Evolutionary conservation across 179 eudicot species (phyloP).

Genomic region (Carnegiea gigantea): DNA sequence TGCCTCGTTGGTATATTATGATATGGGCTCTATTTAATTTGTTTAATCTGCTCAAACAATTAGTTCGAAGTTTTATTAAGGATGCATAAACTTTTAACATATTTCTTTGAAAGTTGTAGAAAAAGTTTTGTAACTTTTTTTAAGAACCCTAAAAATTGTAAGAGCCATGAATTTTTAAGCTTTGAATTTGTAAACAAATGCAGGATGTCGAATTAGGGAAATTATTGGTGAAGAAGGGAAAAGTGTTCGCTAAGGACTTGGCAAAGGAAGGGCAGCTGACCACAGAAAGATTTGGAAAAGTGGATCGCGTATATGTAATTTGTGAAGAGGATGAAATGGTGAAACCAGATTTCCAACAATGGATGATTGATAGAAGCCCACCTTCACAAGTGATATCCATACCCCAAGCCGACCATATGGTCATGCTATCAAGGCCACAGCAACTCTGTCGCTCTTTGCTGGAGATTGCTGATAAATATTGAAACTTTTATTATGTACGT

Average conservation of each 20-base stretch:
- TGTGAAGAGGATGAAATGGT: conserved; percentile 3
- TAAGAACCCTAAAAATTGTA: neutral
- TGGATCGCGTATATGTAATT: neutral
- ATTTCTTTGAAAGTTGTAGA: neutral
- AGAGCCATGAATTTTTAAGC: too few relatives aligned
- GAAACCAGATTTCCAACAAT: neutral
- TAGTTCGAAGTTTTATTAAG: too few relatives aligned
- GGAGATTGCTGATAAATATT: neutral
- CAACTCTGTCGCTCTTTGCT: neutral
- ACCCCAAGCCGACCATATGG: neutral
- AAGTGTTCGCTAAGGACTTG: neutral
- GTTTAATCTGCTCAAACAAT: too few relatives aligned
- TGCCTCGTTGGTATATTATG: too few relatives aligned
- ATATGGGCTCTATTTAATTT: too few relatives aligned
- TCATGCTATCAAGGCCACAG: neutral
- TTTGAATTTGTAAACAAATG: neutral
- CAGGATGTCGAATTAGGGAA: conserved; percentile 19
- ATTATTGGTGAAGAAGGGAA: neutral
- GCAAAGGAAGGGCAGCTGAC: neutral
- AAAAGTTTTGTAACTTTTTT: neutral
- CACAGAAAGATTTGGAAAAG: neutral
- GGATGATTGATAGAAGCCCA: conserved; percentile 1
- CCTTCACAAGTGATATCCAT: neutral
- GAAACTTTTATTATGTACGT: neutral
- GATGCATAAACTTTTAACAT: too few relatives aligned